Evolutionary conservation across 176 grass and related monocot genomes (phyloP).

Genomic region (Triticum monococcum): DNA sequence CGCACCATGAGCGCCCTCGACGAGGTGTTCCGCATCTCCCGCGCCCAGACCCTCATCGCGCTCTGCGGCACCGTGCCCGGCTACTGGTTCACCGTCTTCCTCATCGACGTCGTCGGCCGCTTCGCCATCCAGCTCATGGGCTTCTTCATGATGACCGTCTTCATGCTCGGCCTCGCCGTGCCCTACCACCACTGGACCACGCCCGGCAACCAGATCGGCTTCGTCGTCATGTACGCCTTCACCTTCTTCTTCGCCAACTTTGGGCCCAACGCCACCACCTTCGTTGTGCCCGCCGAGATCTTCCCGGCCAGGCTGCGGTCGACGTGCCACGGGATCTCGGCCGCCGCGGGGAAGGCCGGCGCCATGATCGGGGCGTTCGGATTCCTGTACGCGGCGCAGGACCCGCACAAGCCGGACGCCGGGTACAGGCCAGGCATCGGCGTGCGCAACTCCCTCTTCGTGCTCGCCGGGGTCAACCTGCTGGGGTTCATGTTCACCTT

Average conservation of each 20-base stretch:
- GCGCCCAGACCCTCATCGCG: slow-evolving; percentile 60
- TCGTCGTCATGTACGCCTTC: slow-evolving; percentile 64
- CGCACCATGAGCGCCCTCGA: slow-evolving; percentile 59
- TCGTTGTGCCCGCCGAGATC: slow-evolving; percentile 57
- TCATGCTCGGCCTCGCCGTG: slow-evolving; percentile 62
- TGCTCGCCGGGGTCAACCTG: slow-evolving; percentile 44
- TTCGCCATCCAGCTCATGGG: slow-evolving; percentile 68
- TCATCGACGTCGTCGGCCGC: slow-evolving; percentile 61
- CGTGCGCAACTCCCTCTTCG: slow-evolving; percentile 44
- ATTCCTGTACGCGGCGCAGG: too few relatives aligned
- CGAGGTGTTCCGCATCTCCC: slow-evolving; percentile 65
- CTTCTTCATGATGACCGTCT: slow-evolving; percentile 68
- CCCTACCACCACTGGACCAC: slow-evolving; percentile 79
- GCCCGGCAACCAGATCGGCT: slow-evolving; percentile 48
- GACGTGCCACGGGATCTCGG: slow-evolving; percentile 63
- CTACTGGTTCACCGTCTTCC: slow-evolving; percentile 72
- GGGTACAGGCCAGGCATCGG: slow-evolving; percentile 46
- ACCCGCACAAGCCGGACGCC: too few relatives aligned
- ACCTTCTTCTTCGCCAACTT: slow-evolving; percentile 80
- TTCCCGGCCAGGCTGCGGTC: slow-evolving; percentile 64
- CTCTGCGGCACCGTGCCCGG: slow-evolving; percentile 79
- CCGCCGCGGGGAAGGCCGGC: slow-evolving; percentile 34
- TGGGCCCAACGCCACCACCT: slow-evolving; percentile 41
- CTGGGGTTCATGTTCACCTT: slow-evolving; percentile 42
- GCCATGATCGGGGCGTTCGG: slow-evolving; percentile 46